These are phyloP conservation scores for Hanseniaspora lindneri DNA, from an alignment of 805 yeast genomes.

Conservation along the genomic window DNA sequence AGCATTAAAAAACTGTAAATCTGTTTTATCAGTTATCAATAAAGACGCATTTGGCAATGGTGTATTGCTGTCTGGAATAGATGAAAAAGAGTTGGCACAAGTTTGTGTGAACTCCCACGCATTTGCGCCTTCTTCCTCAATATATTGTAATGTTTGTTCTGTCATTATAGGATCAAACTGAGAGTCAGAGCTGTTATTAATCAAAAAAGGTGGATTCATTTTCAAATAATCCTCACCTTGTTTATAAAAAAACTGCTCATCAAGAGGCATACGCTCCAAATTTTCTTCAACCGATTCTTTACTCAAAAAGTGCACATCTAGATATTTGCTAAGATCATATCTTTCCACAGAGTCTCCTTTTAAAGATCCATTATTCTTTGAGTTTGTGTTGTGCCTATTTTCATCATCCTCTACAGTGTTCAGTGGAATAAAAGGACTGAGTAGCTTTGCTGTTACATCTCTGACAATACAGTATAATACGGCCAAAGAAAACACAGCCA, in stretches of 20 bases:
- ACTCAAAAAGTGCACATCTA: conserved; percentile 40
- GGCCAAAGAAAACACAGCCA: conserved; percentile 17
- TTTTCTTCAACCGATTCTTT: conserved; percentile 44
- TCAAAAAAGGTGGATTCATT: conserved; percentile 35
- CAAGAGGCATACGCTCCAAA: conserved; percentile 43
- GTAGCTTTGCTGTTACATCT: conserved; percentile 16
- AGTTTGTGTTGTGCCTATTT: conserved; percentile 5
- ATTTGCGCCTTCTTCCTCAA: conserved; percentile 75
- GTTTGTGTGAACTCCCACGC: conserved; percentile 76
- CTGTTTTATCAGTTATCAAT: conserved; percentile 52
- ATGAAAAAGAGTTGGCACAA: conserved; percentile 29
- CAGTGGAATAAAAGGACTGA: conserved; percentile 16
- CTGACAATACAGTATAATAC: conserved; percentile 17
- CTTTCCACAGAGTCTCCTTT: conserved; percentile 18
- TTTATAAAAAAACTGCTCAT: conserved; percentile 32
- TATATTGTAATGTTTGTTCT: conserved; percentile 33
- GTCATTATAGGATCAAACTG: conserved; percentile 28
- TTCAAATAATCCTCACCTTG: conserved; percentile 32
- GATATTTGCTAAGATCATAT: conserved; percentile 39
- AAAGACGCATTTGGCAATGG: conserved; percentile 46
- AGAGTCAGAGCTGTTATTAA: conserved; percentile 24
- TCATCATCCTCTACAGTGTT: conserved; percentile 2
- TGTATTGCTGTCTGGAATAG: conserved; percentile 23
- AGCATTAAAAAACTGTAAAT: conserved; percentile 43
- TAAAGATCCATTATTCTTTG: too few relatives aligned